phyloP scores from a whole-genome alignment of 2,329 filamentous ascomycete genomes.

The Exserohilum rostratum region DNA sequence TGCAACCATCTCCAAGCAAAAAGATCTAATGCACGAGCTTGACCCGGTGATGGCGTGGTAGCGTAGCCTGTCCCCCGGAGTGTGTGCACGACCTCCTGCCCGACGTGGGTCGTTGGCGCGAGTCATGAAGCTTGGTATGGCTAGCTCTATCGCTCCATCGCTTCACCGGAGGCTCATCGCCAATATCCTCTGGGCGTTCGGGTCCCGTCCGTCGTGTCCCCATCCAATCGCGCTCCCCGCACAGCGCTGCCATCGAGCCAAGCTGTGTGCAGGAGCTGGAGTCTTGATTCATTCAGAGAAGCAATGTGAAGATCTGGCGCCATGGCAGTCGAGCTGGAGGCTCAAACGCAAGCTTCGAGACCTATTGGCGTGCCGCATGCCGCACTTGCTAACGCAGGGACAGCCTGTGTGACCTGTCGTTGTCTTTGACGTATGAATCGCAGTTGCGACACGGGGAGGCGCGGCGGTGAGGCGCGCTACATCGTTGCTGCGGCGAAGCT shows the following conservation, averaged over 20 bases:
- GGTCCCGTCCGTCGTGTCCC: background rate
- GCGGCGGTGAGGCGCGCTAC: conserved; percentile 9
- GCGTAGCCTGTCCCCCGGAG: conserved; percentile 6
- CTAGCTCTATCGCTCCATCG: background rate
- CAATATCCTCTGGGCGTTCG: conserved; percentile 3
- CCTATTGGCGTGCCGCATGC: background rate
- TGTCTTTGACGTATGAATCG: background rate
- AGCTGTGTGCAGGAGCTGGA: background rate
- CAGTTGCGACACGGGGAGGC: background rate
- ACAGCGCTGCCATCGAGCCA: background rate
- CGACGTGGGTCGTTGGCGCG: conserved; percentile 1
- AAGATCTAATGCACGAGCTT: background rate
- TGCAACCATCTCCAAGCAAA: background rate
- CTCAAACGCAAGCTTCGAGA: background rate
- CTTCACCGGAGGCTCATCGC: conserved; percentile 5
- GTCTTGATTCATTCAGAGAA: background rate
- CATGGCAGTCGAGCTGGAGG: background rate
- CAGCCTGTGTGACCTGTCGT: background rate
- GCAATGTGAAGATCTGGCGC: background rate
- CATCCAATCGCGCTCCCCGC: conserved; percentile 6
- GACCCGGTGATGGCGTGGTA: background rate
- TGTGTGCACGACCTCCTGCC: conserved; percentile 6
- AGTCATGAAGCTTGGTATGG: conserved; percentile 14
- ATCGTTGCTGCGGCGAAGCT: background rate
- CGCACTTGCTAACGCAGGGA: background rate